Evolutionary conservation across 257 asterid species (phyloP).

Genomic region (Forsythia viridissima): DNA sequence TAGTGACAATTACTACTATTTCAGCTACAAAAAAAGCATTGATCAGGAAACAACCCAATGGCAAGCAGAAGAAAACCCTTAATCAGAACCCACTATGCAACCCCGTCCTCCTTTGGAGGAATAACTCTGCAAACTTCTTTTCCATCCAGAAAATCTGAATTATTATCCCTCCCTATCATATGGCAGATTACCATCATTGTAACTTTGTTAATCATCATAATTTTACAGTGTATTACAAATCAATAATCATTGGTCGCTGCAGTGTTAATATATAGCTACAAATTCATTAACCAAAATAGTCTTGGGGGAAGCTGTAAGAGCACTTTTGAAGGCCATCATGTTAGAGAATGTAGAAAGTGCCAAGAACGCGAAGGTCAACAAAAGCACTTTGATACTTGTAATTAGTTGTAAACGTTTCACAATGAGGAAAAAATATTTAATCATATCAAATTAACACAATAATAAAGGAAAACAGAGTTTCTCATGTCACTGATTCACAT

Average conservation of each 20-base stretch:
- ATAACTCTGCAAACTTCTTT: neutral
- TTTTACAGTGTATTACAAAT: neutral
- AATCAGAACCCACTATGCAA: constrained; percentile 1
- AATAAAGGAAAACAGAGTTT: neutral
- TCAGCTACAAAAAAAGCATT: neutral
- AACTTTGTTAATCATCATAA: neutral
- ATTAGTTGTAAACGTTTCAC: neutral
- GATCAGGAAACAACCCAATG: neutral
- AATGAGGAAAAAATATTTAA: neutral
- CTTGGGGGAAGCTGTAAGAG: neutral
- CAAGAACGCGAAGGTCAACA: neutral
- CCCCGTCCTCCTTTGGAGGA: neutral
- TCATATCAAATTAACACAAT: neutral
- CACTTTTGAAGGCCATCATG: neutral
- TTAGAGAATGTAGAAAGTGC: neutral
- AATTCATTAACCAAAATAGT: neutral
- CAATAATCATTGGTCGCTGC: neutral
- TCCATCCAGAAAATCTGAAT: neutral
- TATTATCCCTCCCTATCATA: neutral
- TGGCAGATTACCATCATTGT: neutral
- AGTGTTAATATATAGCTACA: neutral
- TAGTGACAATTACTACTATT: neutral
- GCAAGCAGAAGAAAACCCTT: constrained; percentile 1
- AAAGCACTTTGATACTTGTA: neutral
- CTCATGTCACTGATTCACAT: neutral